These are phyloP conservation scores for Aethionema arabicum DNA, from an alignment of 345 rosid species.

Conservation along the genomic window DNA sequence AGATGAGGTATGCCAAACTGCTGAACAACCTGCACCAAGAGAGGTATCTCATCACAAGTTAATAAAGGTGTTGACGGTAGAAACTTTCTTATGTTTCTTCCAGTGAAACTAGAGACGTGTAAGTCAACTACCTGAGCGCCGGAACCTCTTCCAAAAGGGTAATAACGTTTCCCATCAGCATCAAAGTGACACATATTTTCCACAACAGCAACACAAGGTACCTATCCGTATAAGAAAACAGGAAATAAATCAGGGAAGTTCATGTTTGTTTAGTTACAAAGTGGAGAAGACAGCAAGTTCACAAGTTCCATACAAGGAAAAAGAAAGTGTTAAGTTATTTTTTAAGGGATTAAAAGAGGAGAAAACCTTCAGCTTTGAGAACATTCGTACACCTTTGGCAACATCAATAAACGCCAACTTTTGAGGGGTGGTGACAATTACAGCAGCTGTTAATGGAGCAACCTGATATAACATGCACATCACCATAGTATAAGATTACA, in stretches of 20 bases:
- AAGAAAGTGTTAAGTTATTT: no score
- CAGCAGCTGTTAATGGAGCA: conserved; percentile 91
- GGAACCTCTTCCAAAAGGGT: conserved; percentile 97
- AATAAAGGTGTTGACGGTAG: background rate
- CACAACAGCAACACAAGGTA: conserved; percentile 93
- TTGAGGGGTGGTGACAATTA: conserved; percentile 96
- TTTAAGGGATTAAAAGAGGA: background rate
- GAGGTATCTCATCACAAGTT: conserved; percentile 17
- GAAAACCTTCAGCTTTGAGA: conserved; percentile 88
- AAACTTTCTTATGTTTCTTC: background rate
- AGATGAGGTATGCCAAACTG: conserved; percentile 98
- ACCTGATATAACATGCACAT: conserved; percentile 48
- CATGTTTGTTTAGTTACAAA: conserved; percentile 13
- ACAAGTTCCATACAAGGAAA: conserved; percentile 2
- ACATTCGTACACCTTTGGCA: conserved; percentile 98
- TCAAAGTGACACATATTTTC: conserved; percentile 99
- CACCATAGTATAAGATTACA: background rate
- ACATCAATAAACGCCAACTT: conserved; percentile 94
- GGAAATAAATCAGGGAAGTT: conserved; percentile 8
- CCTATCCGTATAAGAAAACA: conserved; percentile 46
- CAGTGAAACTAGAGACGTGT: conserved; percentile 7
- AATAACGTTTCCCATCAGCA: conserved; percentile 91
- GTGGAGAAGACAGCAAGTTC: conserved; percentile 21
- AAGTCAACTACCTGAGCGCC: conserved; percentile 68
- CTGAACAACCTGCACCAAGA: conserved; percentile 69